phyloP scores from a whole-genome alignment of 495 filamentous ascomycete species.

The Aspergillus homomorphus region DNA sequence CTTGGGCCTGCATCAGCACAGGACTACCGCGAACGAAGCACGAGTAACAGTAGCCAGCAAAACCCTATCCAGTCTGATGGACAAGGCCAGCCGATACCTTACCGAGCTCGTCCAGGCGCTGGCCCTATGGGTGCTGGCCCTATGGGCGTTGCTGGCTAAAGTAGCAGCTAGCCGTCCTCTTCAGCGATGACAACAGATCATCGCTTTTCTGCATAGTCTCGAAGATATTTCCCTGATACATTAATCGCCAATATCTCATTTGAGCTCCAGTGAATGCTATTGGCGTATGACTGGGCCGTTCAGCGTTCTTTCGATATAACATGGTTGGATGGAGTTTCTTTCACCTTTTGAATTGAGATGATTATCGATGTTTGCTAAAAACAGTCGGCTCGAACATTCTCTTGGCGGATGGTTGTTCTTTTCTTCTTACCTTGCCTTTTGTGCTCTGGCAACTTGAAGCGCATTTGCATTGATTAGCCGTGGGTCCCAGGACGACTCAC shows the following conservation, averaged over 20 bases:
- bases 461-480: conserved; percentile 17
- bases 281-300: conserved; percentile 25
- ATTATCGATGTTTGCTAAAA: conserved; percentile 25
- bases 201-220: conserved; percentile 24
- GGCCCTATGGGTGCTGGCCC: conserved; percentile 49
- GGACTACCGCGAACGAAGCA: conserved; percentile 39
- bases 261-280: conserved; percentile 15
- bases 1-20: conserved; percentile 27
- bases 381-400: conserved; percentile 17
- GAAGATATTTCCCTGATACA: conserved; percentile 12
- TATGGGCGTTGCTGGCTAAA: conserved; percentile 46
- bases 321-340: conserved; percentile 36
- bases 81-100: conserved; percentile 35
- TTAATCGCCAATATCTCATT: conserved; percentile 8
- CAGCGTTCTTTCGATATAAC: conserved; percentile 37
- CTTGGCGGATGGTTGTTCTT: conserved; percentile 4
- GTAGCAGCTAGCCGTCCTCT: conserved; percentile 12
- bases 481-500: conserved; percentile 6
- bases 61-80: conserved; percentile 27
- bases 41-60: conserved; percentile 42
- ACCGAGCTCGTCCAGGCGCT: conserved; percentile 39
- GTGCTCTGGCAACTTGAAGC: conserved; percentile 10
- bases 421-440: conserved; percentile 5
- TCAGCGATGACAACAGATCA: conserved; percentile 15
- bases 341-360: conserved; percentile 22